Conservation (phyloP, 2,329 filamentous ascomycete species). For the Fonsecaea monophora region DNA sequence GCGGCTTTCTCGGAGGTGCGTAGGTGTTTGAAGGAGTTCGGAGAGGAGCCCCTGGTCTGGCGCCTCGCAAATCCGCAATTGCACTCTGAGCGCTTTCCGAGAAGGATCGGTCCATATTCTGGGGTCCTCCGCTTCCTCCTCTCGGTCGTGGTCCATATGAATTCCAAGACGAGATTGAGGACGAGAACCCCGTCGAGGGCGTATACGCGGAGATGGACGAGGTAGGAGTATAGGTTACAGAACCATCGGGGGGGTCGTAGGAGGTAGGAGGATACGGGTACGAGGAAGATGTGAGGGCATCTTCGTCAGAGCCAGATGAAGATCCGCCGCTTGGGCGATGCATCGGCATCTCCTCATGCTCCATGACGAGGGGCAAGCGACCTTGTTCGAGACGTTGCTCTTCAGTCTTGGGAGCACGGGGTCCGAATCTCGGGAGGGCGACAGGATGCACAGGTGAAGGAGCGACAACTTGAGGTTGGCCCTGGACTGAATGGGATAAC, state of each 20-base stretch:
- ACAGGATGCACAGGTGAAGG: slow-evolving; percentile 31
- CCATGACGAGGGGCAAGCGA: slow-evolving; percentile 46
- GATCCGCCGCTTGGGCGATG: slow-evolving; percentile 50
- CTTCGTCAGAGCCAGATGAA: slow-evolving; percentile 49
- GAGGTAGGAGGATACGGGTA: slow-evolving; percentile 45
- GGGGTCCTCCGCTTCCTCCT: slow-evolving; percentile 55
- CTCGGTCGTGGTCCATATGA: slow-evolving; percentile 49
- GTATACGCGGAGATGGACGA: slow-evolving; percentile 43
- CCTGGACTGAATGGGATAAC: slow-evolving; percentile 13
- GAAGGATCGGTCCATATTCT: slow-evolving; percentile 37
- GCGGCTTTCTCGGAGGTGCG: slow-evolving; percentile 66
- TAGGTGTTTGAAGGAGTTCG: slow-evolving; percentile 82
- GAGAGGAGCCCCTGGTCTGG: slow-evolving; percentile 71
- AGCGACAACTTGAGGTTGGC: slow-evolving; percentile 28
- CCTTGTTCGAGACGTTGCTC: slow-evolving; percentile 35
- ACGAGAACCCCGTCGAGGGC: slow-evolving; percentile 40
- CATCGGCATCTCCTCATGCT: slow-evolving; percentile 50
- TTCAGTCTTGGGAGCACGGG: slow-evolving; percentile 30
- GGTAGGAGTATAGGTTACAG: slow-evolving; percentile 45
- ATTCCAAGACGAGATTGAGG: slow-evolving; percentile 47
- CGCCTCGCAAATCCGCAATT: slow-evolving; percentile 56
- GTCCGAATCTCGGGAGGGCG: slow-evolving; percentile 21
- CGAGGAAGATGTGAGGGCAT: slow-evolving; percentile 45
- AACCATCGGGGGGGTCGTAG: slow-evolving; percentile 44
- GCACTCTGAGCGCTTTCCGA: slow-evolving; percentile 26